Conservation (phyloP, 129 eudicot genomes). For the Lonicera japonica region DNA sequence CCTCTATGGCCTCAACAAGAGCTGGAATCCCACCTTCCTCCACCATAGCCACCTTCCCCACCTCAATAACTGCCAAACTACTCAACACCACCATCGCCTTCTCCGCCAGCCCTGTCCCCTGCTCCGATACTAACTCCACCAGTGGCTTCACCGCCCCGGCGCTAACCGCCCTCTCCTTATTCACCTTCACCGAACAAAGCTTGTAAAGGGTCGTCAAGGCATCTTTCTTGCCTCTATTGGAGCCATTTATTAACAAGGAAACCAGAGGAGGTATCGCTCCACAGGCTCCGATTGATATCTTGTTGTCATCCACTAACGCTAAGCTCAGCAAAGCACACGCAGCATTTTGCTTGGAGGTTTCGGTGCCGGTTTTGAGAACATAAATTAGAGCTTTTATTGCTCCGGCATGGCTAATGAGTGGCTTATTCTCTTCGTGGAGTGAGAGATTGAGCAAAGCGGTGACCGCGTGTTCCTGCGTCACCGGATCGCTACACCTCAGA, state of each 20-base stretch:
- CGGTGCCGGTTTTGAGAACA: constrained; percentile 83
- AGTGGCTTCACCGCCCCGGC: constrained; percentile 86
- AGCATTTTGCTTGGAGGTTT: constrained; percentile 75
- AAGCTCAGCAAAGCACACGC: constrained; percentile 75
- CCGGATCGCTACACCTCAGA: constrained; percentile 63
- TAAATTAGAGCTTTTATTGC: constrained; percentile 67
- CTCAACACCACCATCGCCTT: constrained; percentile 25
- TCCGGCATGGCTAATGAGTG: constrained; percentile 39
- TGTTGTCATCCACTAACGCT: constrained; percentile 69
- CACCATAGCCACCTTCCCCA: constrained; percentile 29
- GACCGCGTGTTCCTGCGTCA: constrained; percentile 90
- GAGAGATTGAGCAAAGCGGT: constrained; percentile 86
- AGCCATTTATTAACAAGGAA: constrained; percentile 52
- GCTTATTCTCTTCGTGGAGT: constrained; percentile 51
- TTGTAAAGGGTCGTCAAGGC: constrained; percentile 90
- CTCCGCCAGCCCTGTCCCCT: constrained; percentile 78
- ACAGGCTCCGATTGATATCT: constrained; percentile 70
- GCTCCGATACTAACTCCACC: constrained; percentile 69
- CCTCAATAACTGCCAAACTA: neutral
- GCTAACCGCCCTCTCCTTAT: constrained; percentile 74
- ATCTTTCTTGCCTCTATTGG: constrained; percentile 74
- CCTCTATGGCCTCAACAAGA: constrained; percentile 1
- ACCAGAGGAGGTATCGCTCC: constrained; percentile 94
- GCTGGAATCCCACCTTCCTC: constrained; percentile 3
- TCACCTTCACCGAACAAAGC: constrained; percentile 62